Base-by-base conservation (phyloP, 1,284 basidiomycete genomes). In the Apiotrichum sp. region DNA sequence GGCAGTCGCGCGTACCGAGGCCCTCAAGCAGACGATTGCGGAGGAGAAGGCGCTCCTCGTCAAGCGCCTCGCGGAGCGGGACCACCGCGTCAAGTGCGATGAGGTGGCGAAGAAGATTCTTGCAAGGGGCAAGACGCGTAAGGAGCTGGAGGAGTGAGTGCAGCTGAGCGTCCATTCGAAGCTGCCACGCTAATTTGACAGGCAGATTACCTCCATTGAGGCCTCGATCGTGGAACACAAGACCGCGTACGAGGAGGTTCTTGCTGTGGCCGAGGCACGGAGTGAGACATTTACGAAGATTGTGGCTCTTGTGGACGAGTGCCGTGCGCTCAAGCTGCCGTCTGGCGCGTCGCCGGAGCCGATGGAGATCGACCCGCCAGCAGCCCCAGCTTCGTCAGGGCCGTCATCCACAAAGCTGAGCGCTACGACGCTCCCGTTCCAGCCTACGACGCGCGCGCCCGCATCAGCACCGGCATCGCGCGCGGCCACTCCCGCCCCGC, bases 131-230 rank as follows among this genome's bases (percentile, higher is more conserved):
- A 68, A 63, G 57, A 65, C 56, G 3, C 58, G 68, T 43, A 56
- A 55, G 10, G 67, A 73, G 54, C 65, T 74, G 3, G 66, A 71
- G 14, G 71, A 67, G 72, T 74, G 55, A 63, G 71, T 68, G 4
- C 3, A 1, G 2, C 14, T 2, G 2, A 0, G 13, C 11, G 22
- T 22, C 22, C 22, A 22, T 22, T 22, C 22, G 22, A 22, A 22
- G 47, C 55, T 13, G 54, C 54, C 0, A 10, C 6, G 41, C 48
- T 14, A 4, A 14, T 22, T 13, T 47, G 5, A 0, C 49, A 74
- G 72, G 22, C 65, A 71, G 57, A 72, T 74, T 9, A 41, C 55
- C 9, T 47, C 56, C 1, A 59, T 74, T 9, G 47, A 67, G 45
- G 39, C 56, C 1, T 62, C 65, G 8, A 55, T 73, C 13, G 64